Conservation (phyloP, 2,329 filamentous ascomycete species). For the Fusarium ramigenum region DNA sequence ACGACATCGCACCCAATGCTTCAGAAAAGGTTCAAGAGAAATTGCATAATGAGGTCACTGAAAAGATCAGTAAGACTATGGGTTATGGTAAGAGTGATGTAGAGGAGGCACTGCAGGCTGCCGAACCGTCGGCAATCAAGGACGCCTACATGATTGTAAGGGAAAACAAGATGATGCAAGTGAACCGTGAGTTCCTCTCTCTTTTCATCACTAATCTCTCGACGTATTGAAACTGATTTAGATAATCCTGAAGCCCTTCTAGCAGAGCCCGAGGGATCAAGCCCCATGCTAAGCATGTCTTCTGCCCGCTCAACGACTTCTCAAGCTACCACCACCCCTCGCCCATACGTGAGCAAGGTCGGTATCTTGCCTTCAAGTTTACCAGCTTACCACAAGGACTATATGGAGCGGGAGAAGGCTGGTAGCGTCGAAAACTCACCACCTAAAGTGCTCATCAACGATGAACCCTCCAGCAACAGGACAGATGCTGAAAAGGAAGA, state of each 20-base stretch:
- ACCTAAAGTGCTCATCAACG: conserved; percentile 55
- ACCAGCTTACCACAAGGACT: conserved; percentile 89
- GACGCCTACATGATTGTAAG: conserved; percentile 98
- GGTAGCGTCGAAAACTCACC: conserved; percentile 57
- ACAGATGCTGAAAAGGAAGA: conserved; percentile 83
- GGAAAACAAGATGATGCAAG: conserved; percentile 97
- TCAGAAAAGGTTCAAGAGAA: conserved; percentile 84
- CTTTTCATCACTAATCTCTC: background rate
- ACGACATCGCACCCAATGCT: conserved; percentile 81
- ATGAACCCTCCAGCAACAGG: conserved; percentile 60
- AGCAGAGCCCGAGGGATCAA: conserved; percentile 52
- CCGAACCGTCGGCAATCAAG: conserved; percentile 97
- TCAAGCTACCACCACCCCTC: conserved; percentile 57
- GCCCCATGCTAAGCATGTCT: conserved; percentile 63
- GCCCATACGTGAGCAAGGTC: conserved; percentile 81
- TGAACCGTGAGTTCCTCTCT: conserved; percentile 75
- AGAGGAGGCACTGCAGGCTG: conserved; percentile 88
- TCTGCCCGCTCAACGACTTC: conserved; percentile 65
- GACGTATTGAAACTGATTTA: conserved; percentile 45
- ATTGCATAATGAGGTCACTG: conserved; percentile 89
- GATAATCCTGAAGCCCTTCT: conserved; percentile 49
- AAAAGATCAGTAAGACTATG: conserved; percentile 98
- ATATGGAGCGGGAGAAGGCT: conserved; percentile 77
- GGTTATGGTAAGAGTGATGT: conserved; percentile 96
- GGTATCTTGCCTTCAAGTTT: conserved; percentile 91